Conservation (phyloP, 1,284 basidiomycete species). For the Ustilago loliicola region DNA sequence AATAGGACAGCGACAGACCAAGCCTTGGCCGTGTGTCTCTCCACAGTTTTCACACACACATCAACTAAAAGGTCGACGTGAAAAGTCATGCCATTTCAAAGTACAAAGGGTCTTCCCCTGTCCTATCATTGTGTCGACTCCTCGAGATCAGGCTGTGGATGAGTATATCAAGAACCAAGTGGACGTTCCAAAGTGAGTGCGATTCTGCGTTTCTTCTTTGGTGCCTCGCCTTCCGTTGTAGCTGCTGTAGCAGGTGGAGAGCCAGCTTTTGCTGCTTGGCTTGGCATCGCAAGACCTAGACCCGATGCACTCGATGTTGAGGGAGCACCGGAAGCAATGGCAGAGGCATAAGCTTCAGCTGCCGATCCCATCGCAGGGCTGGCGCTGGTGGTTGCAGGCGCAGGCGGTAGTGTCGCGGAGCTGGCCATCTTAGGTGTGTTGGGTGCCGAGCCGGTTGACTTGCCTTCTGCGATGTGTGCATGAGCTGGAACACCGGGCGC, state of each 20-base stretch:
- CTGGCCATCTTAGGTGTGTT: constrained; percentile 39
- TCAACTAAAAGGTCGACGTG: not conserved
- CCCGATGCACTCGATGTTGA: constrained; percentile 49
- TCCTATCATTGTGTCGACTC: not conserved
- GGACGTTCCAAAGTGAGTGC: constrained; percentile 77
- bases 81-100: not conserved
- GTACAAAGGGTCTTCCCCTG: not conserved
- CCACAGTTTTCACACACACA: no score
- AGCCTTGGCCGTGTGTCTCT: no score
- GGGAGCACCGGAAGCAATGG: constrained; percentile 23
- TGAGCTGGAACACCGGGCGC: constrained; percentile 33
- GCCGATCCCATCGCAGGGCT: constrained; percentile 19
- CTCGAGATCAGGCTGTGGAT: not conserved
- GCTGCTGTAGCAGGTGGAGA: constrained; percentile 58
- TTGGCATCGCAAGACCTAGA: constrained; percentile 41
- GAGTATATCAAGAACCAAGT: constrained; percentile 36
- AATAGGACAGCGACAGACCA: no score
- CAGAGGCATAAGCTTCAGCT: constrained; percentile 39
- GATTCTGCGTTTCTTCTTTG: constrained; percentile 90
- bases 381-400: not conserved
- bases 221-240: constrained; percentile 73
- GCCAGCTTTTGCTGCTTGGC: constrained; percentile 16
- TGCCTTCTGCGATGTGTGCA: constrained; percentile 39
- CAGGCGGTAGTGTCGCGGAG: constrained; percentile 24
- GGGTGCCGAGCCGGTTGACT: constrained; percentile 30